These are phyloP conservation scores for Russula virescens DNA, from an alignment of 768 basidiomycete species.

Conservation along the genomic window DNA sequence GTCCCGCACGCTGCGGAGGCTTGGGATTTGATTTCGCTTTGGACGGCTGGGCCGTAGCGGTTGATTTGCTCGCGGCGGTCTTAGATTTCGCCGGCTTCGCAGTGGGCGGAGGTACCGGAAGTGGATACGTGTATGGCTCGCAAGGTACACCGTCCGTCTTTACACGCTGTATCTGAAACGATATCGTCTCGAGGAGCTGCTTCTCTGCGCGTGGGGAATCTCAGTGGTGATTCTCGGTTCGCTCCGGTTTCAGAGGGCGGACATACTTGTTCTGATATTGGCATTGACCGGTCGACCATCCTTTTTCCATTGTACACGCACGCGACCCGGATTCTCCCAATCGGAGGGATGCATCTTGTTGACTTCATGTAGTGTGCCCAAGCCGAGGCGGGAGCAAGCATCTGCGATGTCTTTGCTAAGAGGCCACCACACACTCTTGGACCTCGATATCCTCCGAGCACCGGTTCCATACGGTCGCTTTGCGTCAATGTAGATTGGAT, in stretches of 20 bases:
- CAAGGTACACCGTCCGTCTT: slow-evolving; percentile 68
- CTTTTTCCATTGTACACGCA: slow-evolving; percentile 89
- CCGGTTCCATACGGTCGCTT: slow-evolving; percentile 84
- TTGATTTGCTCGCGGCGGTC: slow-evolving; percentile 23
- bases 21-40: slow-evolving; percentile 27
- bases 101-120: slow-evolving; percentile 26
- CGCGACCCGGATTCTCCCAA: slow-evolving; percentile 97
- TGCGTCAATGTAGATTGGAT: slow-evolving; percentile 95
- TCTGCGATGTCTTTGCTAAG: slow-evolving; percentile 89
- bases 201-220: slow-evolving; percentile 44
- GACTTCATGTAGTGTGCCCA: slow-evolving; percentile 83
- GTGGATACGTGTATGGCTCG: slow-evolving; percentile 48
- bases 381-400: slow-evolving; percentile 68
- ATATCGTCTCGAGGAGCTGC: slow-evolving; percentile 68
- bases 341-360: slow-evolving; percentile 89
- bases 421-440: slow-evolving; percentile 90
- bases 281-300: slow-evolving; percentile 62
- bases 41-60: slow-evolving; percentile 24
- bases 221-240: neutral
- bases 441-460: slow-evolving; percentile 72
- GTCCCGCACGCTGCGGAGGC: slow-evolving; percentile 26
- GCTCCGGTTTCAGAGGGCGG: neutral
- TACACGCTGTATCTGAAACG: slow-evolving; percentile 61
- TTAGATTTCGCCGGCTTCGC: slow-evolving; percentile 30
- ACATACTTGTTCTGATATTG: slow-evolving; percentile 70